A percentile compares a stretch with the other conserved stretches of the same genome.
Evolutionary conservation across 2,329 filamentous ascomycete genomes (phyloP).

Genomic region (Pseudogymnoascus sp.): DNA sequence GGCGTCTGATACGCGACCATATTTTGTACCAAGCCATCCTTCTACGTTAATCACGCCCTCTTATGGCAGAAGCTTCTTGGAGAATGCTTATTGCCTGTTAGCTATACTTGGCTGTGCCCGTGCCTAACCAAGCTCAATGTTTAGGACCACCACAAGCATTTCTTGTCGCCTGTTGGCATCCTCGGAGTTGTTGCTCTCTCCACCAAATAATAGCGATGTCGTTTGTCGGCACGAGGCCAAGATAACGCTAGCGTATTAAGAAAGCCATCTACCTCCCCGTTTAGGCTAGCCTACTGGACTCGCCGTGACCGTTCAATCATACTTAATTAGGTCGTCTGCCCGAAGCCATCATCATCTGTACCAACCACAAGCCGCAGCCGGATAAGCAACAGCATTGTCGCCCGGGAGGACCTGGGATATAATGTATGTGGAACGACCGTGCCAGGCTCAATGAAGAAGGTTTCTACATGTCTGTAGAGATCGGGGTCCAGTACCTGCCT

Average conservation of each 20-base stretch:
- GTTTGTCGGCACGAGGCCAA: neutral
- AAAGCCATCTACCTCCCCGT: neutral
- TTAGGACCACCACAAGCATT: neutral
- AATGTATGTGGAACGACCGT: neutral
- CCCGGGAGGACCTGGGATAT: neutral
- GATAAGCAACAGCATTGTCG: neutral
- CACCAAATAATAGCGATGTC: neutral
- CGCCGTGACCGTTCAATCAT: neutral
- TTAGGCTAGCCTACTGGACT: neutral
- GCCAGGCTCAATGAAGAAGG: slow-evolving; percentile 2
- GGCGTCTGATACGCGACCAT: neutral
- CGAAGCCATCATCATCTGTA: neutral
- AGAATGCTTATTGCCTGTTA: neutral
- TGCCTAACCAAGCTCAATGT: neutral
- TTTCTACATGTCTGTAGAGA: neutral
- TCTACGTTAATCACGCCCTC: neutral
- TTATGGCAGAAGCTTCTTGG: neutral
- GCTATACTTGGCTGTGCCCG: neutral
- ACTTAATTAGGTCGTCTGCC: neutral
- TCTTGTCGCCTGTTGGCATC: neutral
- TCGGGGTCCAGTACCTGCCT: neutral
- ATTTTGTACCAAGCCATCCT: neutral
- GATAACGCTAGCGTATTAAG: neutral
- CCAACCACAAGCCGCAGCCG: neutral
- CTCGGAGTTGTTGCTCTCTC: neutral